These are phyloP conservation scores for Elaeis oleifera DNA, from an alignment of 202 grass and related monocot species.

Conservation along the genomic window DNA sequence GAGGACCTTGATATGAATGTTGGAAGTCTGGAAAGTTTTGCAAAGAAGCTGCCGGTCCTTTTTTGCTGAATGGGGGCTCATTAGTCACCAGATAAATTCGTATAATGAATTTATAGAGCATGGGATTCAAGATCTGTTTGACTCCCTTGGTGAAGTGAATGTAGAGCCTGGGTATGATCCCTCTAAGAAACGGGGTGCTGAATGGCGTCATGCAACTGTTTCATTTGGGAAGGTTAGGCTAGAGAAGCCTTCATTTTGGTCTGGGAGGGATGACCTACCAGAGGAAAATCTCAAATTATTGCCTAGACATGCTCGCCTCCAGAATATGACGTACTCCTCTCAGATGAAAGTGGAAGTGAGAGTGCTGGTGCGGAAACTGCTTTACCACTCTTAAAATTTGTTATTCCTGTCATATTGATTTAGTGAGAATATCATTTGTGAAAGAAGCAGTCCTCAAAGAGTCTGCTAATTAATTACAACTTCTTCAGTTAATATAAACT, in stretches of 20 bases:
- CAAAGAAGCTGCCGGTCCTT: conserved; percentile 69
- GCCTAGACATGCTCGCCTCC: conserved; percentile 72
- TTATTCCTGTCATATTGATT: conserved; percentile 3
- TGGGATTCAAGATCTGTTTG: conserved; percentile 77
- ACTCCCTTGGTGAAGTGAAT: conserved; percentile 62
- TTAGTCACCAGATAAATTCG: conserved; percentile 81
- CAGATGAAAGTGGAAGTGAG: conserved; percentile 46
- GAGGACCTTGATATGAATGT: conserved; percentile 29
- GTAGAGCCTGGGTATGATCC: conserved; percentile 81
- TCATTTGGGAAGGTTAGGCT: conserved; percentile 62
- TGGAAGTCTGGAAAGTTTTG: conserved; percentile 61
- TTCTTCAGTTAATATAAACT: too few species aligned
- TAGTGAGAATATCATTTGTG: too few species aligned
- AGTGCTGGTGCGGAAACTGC: conserved; percentile 44
- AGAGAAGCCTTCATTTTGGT: conserved; percentile 58
- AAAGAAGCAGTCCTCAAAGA: too few species aligned
- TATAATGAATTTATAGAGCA: conserved; percentile 69
- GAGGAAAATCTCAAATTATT: conserved; percentile 39
- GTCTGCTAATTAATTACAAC: too few species aligned
- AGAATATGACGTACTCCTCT: conserved; percentile 89
- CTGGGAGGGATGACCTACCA: conserved; percentile 30
- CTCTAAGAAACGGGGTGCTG: conserved; percentile 59
- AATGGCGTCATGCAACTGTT: conserved; percentile 64
- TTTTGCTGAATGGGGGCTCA: conserved; percentile 65
- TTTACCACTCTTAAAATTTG: conserved; percentile 1